These are phyloP conservation scores for Earliella scabrosa DNA, from an alignment of 1,284 basidiomycete genomes.

Conservation along the genomic window DNA sequence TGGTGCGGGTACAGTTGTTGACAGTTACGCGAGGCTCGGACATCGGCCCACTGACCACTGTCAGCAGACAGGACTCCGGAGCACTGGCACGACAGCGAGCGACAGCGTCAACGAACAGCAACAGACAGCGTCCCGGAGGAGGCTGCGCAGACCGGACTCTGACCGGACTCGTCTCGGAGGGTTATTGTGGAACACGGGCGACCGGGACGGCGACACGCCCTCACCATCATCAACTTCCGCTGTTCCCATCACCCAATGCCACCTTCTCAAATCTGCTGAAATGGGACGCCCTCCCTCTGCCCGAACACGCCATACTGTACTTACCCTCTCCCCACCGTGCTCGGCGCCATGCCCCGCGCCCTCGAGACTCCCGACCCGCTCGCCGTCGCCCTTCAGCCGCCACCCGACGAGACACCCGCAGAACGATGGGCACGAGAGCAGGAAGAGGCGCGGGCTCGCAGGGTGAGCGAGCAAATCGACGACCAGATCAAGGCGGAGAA, in stretches of 20 bases:
- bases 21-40: too few relatives aligned
- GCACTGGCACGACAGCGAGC: too few relatives aligned
- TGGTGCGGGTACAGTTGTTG: too few relatives aligned
- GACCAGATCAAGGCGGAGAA: slow-evolving; percentile 62
- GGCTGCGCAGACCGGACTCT: too few relatives aligned
- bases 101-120: too few relatives aligned
- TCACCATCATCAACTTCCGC: slow-evolving; percentile 24
- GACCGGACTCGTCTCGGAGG: too few relatives aligned
- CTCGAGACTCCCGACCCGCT: slow-evolving; percentile 53
- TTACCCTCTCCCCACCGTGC: background rate
- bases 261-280: slow-evolving; percentile 11
- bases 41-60: too few relatives aligned
- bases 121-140: too few relatives aligned
- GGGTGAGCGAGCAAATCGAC: slow-evolving; percentile 69
- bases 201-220: slow-evolving; percentile 6
- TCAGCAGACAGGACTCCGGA: too few relatives aligned
- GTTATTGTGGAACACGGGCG: background rate
- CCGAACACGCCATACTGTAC: background rate
- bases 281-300: slow-evolving; percentile 1
- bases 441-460: slow-evolving; percentile 62
- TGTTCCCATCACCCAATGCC: slow-evolving; percentile 25
- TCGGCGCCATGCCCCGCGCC: slow-evolving; percentile 20
- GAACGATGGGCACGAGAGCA: slow-evolving; percentile 54
- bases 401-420: slow-evolving; percentile 58
- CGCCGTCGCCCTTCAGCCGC: slow-evolving; percentile 57